Evolutionary conservation across 805 yeast genomes (phyloP).

Genomic region (Blastobotrys muscicola): DNA sequence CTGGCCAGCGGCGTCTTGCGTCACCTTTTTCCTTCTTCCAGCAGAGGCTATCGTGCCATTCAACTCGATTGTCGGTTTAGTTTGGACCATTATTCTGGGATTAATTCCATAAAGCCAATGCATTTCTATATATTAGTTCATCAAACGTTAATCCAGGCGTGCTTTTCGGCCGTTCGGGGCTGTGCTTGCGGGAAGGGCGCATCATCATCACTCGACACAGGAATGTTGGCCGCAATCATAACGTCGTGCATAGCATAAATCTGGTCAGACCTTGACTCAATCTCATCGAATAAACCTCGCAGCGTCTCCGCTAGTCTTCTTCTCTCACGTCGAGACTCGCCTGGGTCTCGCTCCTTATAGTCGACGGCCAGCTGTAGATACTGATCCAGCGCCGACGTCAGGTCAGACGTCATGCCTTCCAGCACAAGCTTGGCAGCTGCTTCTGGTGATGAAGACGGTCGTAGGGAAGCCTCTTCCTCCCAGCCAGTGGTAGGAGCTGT

Average conservation of each 20-base stretch:
- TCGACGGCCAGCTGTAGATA: conserved; percentile 6
- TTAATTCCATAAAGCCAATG: conserved; percentile 2
- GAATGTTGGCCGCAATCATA: conserved; percentile 10
- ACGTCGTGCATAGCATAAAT: conserved; percentile 15
- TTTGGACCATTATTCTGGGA: conserved; percentile 20
- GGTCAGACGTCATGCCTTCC: conserved; percentile 11
- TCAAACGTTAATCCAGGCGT: no score
- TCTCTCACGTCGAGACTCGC: conserved; percentile 7
- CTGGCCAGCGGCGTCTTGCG: conserved; percentile 20
- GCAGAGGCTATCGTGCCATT: conserved; percentile 17
- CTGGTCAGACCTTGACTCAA: conserved; percentile 13
- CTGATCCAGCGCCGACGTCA: conserved; percentile 6
- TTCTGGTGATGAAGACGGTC: conserved; percentile 15
- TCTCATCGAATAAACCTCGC: conserved; percentile 6
- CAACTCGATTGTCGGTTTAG: conserved; percentile 16
- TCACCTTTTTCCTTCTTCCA: conserved; percentile 16
- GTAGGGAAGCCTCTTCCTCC: conserved; percentile 10
- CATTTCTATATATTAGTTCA: no score
- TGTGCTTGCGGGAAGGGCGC: no score
- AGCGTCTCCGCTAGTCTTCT: conserved; percentile 8
- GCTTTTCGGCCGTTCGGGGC: no score
- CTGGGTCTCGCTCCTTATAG: conserved; percentile 11
- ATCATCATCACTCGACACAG: background rate
- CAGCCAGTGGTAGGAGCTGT: background rate
- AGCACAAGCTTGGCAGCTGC: conserved; percentile 12